Evolutionary conservation across 2,329 filamentous ascomycete species (phyloP), one percentile per base, ranked within the genome.

Genomic region (Penicillium sp.): DNA sequence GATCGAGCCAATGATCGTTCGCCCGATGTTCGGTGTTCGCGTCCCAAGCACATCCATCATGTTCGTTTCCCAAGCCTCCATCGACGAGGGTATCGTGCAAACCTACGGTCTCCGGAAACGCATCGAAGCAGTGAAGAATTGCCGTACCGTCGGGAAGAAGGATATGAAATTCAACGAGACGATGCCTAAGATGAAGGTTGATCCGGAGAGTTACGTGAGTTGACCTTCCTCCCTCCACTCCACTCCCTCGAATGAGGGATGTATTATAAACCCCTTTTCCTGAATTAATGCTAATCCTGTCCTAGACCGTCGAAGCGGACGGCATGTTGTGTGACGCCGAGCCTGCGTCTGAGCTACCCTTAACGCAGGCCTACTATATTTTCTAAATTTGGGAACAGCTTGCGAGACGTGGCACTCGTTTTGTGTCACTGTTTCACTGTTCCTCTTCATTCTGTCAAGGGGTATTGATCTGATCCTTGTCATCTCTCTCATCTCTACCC

Each of bases 121-220:
- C 40, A 77, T 97, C 58, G 90, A 94, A 75, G 78, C 90, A 3
- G 91, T 97, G 42, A 86, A 81, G 67, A 83, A 83, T 49, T 96
- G 91, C 71, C 80, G 92, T 52, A 82, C 72, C 26, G 81, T 96
- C 37, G 80, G 86, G 36, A 97, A 97, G 80, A 80, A 75, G 63
- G 89, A 97, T 72, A 96, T 97, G 91, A 91, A 90, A 67, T 92
- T 85, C 72, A 97, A 97, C 71, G 85, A 91, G 66, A 74, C 75
- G 48, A 91, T 85, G 84, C 93, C 93, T 12, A 84, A 81, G 75
- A 97, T 97, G 90, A 85, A 79, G 64, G 92, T 97, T 54, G 92
- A 97, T 71, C 89, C 93, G 4, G 93, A 97, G 80, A 86, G 83
- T 65, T 97, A 97, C 76, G 76, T 80, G 61, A 75, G 78, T 76